Evolutionary conservation across 73 alveolate species (phyloP), one percentile per base, ranked within the genome.

Genomic region (Paraurostyla sp.): DNA sequence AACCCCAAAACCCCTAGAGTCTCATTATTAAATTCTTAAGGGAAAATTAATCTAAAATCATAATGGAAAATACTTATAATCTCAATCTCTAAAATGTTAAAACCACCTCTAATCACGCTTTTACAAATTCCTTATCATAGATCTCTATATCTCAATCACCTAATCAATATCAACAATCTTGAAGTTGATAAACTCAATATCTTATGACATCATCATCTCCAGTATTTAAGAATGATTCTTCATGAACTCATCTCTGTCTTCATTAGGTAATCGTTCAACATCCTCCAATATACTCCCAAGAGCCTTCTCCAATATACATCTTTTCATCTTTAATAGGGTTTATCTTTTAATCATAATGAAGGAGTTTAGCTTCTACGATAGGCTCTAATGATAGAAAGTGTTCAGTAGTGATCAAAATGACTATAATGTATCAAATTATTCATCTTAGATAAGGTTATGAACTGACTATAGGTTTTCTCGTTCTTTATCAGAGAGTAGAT

Each of bases 71-170:
- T n/a, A n/a, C n/a, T n/a, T 22, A 54, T 35, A 65, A 1, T 15
- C 16, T 65, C 82, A 65, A 65, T 65, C 82, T 65, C 82, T 65
- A 38, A 65, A 65, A 65, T 65, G 82, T 23, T 36, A 36, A 65
- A 65, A 65, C 82, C 82, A 65, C 9, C 35, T 38, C 2, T 9
- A 2, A 38, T 65, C 82, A 18, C 82, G 35, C 36, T 7, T 16
- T 22, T 65, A 38, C 56, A 65, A 38, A 11, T 33, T 65, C 41
- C 36, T 65, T 4, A 40, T 40, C 32, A 65, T 32, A 4, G 35
- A 56, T 65, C 82, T 65, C 23, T 65, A 22, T 58, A 38, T 65
- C 42, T 65, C 82, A 65, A 65, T 16, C 27, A 65, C 4, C 36
- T 38, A 40, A 65, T 65, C 82, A 38, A 65, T 65, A 40, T 65